Evolutionary conservation across 306 rosid species (phyloP).

Genomic region (Prunus davidiana): DNA sequence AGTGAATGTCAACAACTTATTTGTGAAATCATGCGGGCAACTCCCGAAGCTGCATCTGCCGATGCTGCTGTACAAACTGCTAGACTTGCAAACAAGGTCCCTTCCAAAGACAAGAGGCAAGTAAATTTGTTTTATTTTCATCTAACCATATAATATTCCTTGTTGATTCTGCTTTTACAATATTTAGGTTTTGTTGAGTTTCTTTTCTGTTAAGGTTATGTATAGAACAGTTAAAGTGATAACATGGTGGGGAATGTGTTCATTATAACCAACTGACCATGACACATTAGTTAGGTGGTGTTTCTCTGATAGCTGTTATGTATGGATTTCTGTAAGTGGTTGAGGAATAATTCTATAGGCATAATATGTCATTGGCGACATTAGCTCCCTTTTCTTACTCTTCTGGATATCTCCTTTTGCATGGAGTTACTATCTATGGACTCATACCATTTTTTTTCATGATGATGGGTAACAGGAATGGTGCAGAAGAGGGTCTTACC

Average conservation of each 20-base stretch:
- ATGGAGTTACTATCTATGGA: not conserved
- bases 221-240: not conserved
- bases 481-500: constrained; percentile 87
- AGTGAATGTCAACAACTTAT: constrained; percentile 99
- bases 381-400: not conserved
- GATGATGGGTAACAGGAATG: constrained; percentile 62
- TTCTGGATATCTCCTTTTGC: not conserved
- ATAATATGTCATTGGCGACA: not conserved
- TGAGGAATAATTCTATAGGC: not conserved
- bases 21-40: constrained; percentile 97
- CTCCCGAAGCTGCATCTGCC: constrained; percentile 99
- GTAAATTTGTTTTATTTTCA: constrained; percentile 32
- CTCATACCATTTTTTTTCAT: constrained; percentile 1
- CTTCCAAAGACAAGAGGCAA: constrained; percentile 86
- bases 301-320: not conserved
- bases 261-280: not conserved
- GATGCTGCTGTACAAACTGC: constrained; percentile 99
- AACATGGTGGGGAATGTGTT: not conserved
- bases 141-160: constrained; percentile 20
- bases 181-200: constrained; percentile 8
- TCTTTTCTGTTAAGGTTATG: not conserved
- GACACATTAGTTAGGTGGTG: not conserved
- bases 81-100: constrained; percentile 92
- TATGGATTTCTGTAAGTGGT: not conserved
- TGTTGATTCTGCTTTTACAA: not conserved